These are phyloP conservation scores for Oidium heveae DNA, from an alignment of 2,329 filamentous ascomycete genomes.

Conservation along the genomic window DNA sequence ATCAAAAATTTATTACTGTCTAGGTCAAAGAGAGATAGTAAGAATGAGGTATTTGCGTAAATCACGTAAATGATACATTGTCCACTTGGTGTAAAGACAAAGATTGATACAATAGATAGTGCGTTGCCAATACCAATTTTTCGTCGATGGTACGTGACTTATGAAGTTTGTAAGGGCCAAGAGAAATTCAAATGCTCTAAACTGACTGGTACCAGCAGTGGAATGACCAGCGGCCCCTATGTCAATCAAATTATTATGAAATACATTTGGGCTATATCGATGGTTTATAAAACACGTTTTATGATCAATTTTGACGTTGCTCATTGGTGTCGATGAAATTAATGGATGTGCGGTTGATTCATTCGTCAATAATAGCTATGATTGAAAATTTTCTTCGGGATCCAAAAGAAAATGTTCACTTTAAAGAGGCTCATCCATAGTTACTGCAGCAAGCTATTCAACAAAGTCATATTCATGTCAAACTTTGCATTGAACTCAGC, in stretches of 20 bases:
- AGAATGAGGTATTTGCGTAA: not conserved
- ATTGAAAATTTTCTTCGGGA: not conserved
- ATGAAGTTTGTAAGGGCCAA: not conserved
- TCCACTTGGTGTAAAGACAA: not conserved
- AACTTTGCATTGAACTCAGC: not conserved
- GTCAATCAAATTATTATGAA: not conserved
- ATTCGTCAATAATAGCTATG: not conserved
- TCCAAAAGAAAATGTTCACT: not conserved
- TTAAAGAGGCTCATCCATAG: not conserved
- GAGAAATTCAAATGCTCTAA: not conserved
- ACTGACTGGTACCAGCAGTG: not conserved
- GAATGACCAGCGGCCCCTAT: not conserved
- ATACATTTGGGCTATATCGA: not conserved
- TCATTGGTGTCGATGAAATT: not conserved
- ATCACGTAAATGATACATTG: not conserved
- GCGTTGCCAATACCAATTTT: not conserved
- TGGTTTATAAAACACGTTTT: not conserved
- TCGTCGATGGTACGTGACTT: not conserved
- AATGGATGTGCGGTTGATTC: not conserved
- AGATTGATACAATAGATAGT: not conserved
- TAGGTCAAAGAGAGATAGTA: not conserved
- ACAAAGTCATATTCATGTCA: not conserved
- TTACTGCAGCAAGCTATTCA: not conserved
- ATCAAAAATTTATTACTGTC: not conserved
- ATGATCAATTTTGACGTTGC: not conserved